Conservation (phyloP, 2,329 filamentous ascomycete genomes). For the Colletotrichum siamense region DNA sequence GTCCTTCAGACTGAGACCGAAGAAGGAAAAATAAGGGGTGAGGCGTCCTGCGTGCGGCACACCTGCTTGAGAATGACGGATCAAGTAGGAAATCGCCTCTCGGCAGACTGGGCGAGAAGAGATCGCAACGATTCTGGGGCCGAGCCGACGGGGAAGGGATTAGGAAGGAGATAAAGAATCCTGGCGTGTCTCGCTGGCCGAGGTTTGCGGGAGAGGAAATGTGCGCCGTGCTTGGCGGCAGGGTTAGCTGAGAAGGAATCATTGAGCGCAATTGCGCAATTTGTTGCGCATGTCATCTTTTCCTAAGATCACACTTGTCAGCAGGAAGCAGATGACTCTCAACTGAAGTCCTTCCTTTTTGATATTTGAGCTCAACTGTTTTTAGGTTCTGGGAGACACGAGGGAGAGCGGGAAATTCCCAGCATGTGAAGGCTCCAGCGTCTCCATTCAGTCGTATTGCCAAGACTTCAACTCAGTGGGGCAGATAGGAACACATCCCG, state of each 20-base stretch:
- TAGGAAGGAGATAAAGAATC: conserved; percentile 7
- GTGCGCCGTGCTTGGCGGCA: neutral
- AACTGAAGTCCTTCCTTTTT: neutral
- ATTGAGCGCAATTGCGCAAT: neutral
- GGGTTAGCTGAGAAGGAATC: neutral
- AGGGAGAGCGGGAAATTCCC: neutral
- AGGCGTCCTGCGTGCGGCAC: neutral
- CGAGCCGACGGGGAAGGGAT: neutral
- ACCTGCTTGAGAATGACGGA: neutral
- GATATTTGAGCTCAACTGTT: neutral
- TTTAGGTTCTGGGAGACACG: neutral
- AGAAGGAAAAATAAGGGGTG: neutral
- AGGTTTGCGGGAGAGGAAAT: neutral
- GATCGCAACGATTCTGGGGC: neutral
- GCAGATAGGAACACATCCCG: neutral
- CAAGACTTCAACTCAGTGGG: neutral
- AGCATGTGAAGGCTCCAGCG: neutral
- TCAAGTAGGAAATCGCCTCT: neutral
- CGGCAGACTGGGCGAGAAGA: neutral
- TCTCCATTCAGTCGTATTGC: neutral
- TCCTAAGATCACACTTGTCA: neutral
- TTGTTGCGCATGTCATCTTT: neutral
- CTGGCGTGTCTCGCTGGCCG: neutral
- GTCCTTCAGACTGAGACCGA: neutral
- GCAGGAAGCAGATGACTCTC: no score